Evolutionary conservation across 1,139 yeast species (phyloP).

Genomic region (Yamadazyma jaroonii): DNA sequence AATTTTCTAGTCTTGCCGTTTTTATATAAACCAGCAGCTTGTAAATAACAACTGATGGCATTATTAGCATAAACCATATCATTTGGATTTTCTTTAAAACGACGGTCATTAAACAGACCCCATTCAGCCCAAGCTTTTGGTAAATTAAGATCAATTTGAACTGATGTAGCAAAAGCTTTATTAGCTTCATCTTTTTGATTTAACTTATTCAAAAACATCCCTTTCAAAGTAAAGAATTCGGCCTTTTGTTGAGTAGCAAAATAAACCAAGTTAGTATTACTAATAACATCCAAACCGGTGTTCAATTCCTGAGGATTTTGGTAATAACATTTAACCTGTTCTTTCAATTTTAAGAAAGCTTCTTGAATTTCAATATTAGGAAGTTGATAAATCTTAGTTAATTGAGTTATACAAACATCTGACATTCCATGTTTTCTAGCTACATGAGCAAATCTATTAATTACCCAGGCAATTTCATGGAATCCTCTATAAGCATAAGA

Average conservation of each 20-base stretch:
- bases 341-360: conserved; percentile 91
- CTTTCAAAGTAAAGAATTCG: conserved; percentile 93
- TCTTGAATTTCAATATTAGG: conserved; percentile 99
- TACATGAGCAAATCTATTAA: conserved; percentile 96
- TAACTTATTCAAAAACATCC: conserved; percentile 92
- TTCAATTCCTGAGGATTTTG: conserved; percentile 83
- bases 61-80: conserved; percentile 87
- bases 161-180: conserved; percentile 97
- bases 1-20: conserved; percentile 87
- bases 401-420: conserved; percentile 90
- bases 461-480: conserved; percentile 99
- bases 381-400: conserved; percentile 89
- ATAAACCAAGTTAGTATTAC: conserved; percentile 92
- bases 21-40: conserved; percentile 95
- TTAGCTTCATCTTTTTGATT: conserved; percentile 93
- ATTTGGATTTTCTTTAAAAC: conserved; percentile 80
- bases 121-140: conserved; percentile 99
- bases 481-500: conserved; percentile 96
- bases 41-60: conserved; percentile 93
- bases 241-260: conserved; percentile 98
- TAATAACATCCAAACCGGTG: conserved; percentile 94
- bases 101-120: conserved; percentile 92
- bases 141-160: conserved; percentile 86
- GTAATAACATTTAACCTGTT: conserved; percentile 96
- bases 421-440: conserved; percentile 97